Evolutionary conservation across 225 moss, liverwort and hornwort genomes (phyloP), one percentile per base, ranked within the genome.

Genomic region (Ulota crispa): DNA sequence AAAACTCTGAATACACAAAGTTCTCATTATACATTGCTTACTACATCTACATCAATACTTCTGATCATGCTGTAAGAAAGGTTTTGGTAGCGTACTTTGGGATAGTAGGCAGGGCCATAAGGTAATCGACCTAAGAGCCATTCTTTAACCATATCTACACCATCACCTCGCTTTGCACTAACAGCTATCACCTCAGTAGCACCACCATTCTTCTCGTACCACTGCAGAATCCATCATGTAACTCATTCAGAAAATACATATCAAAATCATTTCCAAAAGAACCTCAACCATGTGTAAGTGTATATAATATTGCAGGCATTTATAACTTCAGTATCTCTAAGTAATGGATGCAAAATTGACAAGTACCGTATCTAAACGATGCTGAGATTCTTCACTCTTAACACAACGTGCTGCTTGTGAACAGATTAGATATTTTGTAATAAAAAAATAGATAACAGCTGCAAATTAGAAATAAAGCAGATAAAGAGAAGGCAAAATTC

Each of bases 121-220:
- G 94, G 96, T 53, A 96, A 88, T 34, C 86, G 91, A 26, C 79
- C 86, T 73, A 96, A 86, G 36, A 92, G 85, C 96, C 96, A 96
- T 77, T 76, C 81, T 82, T 92, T 96, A 16, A 96, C 75, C 19
- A 70, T 80, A 82, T 93, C 89, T 73, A 96, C 89, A 61, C 93
- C 94, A 65, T 82, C 86, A 56, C 96, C 96, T 83, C 86, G 88
- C 83, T 93, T 96, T 42, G 96, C 96, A 88, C 96, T 96, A 30
- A 88, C 88, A 63, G 96, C 88, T 60, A 96, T 81, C 42, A 96
- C 93, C 80, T 85, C 89, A 78, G 93, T 93, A 81, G 89, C 87
- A 76, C 88, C 89, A 68, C 92, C 87, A 82, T 91, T 76, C 67
- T 88, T 75, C 85, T 92, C 86, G 78, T 91, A 94, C 96, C 93